Conservation (phyloP, 257 asterid genomes). For the Plantago elongata region DNA sequence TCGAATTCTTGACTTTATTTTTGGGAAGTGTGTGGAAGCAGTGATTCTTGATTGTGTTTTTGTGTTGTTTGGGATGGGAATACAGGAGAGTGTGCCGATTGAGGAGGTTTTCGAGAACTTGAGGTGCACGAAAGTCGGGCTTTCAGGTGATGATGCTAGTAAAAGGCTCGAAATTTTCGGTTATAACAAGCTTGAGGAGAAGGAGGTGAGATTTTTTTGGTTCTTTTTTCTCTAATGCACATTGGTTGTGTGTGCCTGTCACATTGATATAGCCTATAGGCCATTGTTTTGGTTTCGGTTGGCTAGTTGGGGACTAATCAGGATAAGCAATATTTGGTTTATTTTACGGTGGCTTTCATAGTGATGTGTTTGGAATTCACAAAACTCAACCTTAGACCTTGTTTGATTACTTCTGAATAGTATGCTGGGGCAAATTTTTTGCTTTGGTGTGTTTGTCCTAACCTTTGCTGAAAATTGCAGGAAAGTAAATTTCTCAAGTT, state of each 20-base stretch:
- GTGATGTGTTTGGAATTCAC: too few relatives aligned
- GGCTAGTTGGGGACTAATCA: neutral
- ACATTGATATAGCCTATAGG: too few relatives aligned
- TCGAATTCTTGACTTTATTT: neutral
- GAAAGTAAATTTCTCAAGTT: constrained; percentile 37
- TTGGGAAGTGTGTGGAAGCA: neutral
- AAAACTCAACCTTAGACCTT: too few relatives aligned
- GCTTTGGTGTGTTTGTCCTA: neutral
- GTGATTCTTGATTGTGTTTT: neutral
- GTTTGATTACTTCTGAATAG: too few relatives aligned
- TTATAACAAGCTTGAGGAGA: constrained; percentile 69
- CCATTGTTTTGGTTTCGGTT: neutral
- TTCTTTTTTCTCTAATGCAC: too few relatives aligned
- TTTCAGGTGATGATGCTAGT: constrained; percentile 42
- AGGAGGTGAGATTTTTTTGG: constrained; percentile 33
- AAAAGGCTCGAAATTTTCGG: constrained; percentile 60
- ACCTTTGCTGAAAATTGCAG: constrained; percentile 17
- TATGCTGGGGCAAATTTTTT: neutral
- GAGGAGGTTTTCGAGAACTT: constrained; percentile 61
- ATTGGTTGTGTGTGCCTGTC: too few relatives aligned
- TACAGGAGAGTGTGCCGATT: constrained; percentile 59
- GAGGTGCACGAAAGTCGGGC: constrained; percentile 56
- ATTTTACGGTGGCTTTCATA: too few relatives aligned
- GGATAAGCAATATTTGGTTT: too few relatives aligned
- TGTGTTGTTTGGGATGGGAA: neutral